Conservation (phyloP, 192 early-diverging fungal species). For the Entomortierella lignicola region DNA sequence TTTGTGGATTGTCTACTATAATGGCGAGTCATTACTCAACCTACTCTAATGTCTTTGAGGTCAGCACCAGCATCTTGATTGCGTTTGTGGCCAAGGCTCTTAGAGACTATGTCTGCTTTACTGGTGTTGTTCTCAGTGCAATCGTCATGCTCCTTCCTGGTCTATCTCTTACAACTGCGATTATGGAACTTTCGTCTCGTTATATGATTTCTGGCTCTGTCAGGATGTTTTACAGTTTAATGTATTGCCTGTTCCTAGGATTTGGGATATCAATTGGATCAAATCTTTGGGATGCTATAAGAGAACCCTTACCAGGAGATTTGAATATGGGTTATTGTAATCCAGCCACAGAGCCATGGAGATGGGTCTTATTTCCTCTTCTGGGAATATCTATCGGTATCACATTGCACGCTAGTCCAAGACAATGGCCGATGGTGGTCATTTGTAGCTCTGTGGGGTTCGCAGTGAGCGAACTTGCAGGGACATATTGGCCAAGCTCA, state of each 20-base stretch:
- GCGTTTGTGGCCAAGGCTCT: conserved; percentile 72
- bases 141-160: conserved; percentile 78
- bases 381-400: conserved; percentile 48
- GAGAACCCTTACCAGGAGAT: conserved; percentile 42
- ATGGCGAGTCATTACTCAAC: conserved; percentile 68
- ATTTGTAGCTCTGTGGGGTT: conserved; percentile 52
- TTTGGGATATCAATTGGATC: conserved; percentile 77
- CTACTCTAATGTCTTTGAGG: conserved; percentile 78
- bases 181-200: conserved; percentile 89
- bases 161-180: conserved; percentile 82
- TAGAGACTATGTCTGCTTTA: conserved; percentile 72
- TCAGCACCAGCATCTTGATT: conserved; percentile 72
- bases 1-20: conserved; percentile 68
- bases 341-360: conserved; percentile 47
- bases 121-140: conserved; percentile 65
- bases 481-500: conserved; percentile 34
- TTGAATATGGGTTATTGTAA: conserved; percentile 50
- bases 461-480: conserved; percentile 41
- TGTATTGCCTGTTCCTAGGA: conserved; percentile 83
- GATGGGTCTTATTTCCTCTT: conserved; percentile 46
- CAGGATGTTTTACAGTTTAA: conserved; percentile 81
- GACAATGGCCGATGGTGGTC: conserved; percentile 56
- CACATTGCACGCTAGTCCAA: conserved; percentile 30
- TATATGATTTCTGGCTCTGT: conserved; percentile 91
- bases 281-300: conserved; percentile 50